These are phyloP conservation scores for Stenogyne calaminthoides DNA, from an alignment of 305 asterid genomes.

Conservation along the genomic window DNA sequence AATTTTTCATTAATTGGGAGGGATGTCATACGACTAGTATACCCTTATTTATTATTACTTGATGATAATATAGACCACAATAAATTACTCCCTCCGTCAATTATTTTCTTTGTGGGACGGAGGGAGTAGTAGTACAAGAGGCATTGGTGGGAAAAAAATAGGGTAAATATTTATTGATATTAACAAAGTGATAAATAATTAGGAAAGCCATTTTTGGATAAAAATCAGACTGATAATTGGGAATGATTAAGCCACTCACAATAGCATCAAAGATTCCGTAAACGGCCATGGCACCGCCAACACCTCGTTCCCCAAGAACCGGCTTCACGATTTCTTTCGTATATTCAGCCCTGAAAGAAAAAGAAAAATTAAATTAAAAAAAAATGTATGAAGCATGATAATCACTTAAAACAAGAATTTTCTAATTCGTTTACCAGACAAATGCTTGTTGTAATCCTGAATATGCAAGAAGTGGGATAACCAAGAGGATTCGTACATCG, in stretches of 20 bases:
- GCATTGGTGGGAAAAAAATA: too few species aligned
- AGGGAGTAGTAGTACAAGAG: too few species aligned
- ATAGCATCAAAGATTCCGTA: constrained; percentile 88
- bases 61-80: too few species aligned
- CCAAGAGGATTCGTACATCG: constrained; percentile 68
- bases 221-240: too few species aligned
- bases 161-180: too few species aligned
- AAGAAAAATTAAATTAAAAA: constrained; percentile 13
- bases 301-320: constrained; percentile 81
- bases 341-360: constrained; percentile 73
- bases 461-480: constrained; percentile 86
- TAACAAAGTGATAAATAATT: too few species aligned
- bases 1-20: too few species aligned
- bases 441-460: constrained; percentile 96
- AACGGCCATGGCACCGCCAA: constrained; percentile 95
- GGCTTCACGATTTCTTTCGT: constrained; percentile 85
- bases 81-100: too few species aligned
- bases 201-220: too few species aligned
- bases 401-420: constrained; percentile 18
- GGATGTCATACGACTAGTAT: too few species aligned
- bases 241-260: constrained; percentile 64
- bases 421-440: constrained; percentile 62
- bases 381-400: not conserved
- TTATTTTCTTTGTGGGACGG: too few species aligned
- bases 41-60: too few species aligned